Base-by-base conservation (phyloP, 1,284 basidiomycete species). In the Flammula alnicola region DNA sequence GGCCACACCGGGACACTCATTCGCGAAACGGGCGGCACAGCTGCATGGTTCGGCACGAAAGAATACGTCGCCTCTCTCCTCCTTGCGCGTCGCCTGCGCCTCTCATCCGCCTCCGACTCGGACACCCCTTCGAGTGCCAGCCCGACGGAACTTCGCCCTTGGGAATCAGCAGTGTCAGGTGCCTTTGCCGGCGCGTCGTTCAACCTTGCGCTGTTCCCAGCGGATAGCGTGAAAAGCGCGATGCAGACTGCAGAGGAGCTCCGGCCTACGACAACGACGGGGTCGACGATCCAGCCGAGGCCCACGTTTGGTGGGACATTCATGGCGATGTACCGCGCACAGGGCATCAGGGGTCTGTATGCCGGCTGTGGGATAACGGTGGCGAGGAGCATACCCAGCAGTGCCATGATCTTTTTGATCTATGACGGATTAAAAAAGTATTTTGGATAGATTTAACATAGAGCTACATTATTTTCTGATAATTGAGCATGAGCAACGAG, bases 191-290 rank as follows among this genome's bases (percentile, higher is more conserved):
- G 93, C 1, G 83, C 91, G 6, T 76, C 83, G 56, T 95, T 92
- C 75, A 93, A 92, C 61, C 73, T 92, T 55, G 79, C 82, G 17
- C 71, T 89, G 46, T 94, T 93, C 75, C 91, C 91, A 2, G 93
- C 92, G 12, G 93, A 96, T 70, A 86, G 86, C 20, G 84, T 95
- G 63, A 96, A 96, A 72, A 90, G 86, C 52, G 83, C 88, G 25
- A 89, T 95, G 68, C 94, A 96, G 74, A 96, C 93, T 0, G 86
- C 85, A 61, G 86, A 86, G 47, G 92, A 95, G 69, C 76, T 95
- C 48, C 74, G 86, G 31, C 63, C 64, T 27, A 51, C 44, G 1
- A 25, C 44, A n/a, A 32, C 35, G 22, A 46, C 38, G 19, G 47
- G 53, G 7, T 52, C 47, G 32, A 43, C 55, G 30, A 53, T 52